Evolutionary conservation across 2,329 filamentous ascomycete genomes (phyloP), one percentile per base, ranked within the genome.

Genomic region (Zarea fungicola): DNA sequence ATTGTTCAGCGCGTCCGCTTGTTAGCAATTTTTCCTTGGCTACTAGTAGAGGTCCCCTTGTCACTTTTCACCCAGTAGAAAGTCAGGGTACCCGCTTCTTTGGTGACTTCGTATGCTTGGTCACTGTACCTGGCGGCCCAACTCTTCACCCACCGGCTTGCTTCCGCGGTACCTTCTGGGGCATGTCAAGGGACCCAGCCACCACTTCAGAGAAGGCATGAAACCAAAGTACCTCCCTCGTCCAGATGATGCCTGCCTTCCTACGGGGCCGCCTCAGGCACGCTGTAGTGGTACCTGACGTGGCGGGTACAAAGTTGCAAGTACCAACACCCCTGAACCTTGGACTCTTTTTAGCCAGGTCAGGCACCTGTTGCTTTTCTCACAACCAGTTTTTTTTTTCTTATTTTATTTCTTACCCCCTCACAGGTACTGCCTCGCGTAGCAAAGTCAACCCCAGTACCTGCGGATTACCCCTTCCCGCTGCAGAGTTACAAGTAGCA

Each of bases 121-220:
- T 48, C 37, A 35, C 46, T 48, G 37, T 48, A 48, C 46, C 46
- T 48, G 22, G 46, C 37, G 37, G 46, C 46, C 46, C 46, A 48
- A 48, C 37, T 36, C 16, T 36, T 37, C 31, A 23, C 37, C 37
- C 16, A 35, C 35, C 31, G 46, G 46, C 29, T 42, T n/a, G 46
- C 46, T 48, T 48, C 46, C 46, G 46, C 46, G 46, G 39, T 7
- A 13, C 22, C 28, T 29, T 18, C 35, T 36, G 16, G 39, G 19
- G 23, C 36, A 35, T 16, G 36, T 22, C 28, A 16, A 39, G 31
- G 22, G 29, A 28, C 46, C 16, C 37, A 34, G 28, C n/a, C 28
- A 26, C 36, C 13, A 36, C 28, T n/a, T 25, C 36, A 3, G 4
- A 19, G 8, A 19, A 9, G 14, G 45, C 22, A 28, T 48, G 45